Percentiles rank a stretch among this genome's conserved stretches.
Evolutionary conservation across 805 yeast genomes (phyloP).

Genomic region (Yarrowia yakushimensis): DNA sequence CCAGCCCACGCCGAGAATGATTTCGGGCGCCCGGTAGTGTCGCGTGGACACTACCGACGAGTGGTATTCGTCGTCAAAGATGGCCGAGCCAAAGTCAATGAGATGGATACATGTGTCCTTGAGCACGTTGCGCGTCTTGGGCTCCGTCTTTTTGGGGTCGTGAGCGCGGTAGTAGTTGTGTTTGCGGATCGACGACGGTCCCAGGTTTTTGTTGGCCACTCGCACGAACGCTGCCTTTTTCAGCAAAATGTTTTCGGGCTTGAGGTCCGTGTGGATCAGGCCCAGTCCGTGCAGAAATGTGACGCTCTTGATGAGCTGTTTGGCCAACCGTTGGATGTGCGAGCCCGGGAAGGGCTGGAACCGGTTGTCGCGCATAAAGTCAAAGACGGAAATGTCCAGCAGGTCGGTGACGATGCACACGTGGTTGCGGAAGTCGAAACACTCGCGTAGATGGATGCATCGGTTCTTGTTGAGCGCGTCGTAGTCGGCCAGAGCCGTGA

Average conservation of each 20-base stretch:
- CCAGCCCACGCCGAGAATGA: slow-evolving; percentile 94
- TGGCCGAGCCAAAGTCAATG: slow-evolving; percentile 96
- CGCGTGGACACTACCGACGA: slow-evolving; percentile 88
- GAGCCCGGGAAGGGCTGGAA: slow-evolving; percentile 91
- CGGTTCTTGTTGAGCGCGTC: slow-evolving; percentile 66
- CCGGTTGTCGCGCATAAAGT: slow-evolving; percentile 78
- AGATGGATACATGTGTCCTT: slow-evolving; percentile 78
- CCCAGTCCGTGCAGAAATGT: slow-evolving; percentile 86
- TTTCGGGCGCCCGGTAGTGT: slow-evolving; percentile 96
- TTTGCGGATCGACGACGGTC: slow-evolving; percentile 19
- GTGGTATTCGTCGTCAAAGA: slow-evolving; percentile 91
- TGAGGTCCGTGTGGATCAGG: slow-evolving; percentile 90
- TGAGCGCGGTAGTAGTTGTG: slow-evolving; percentile 17
- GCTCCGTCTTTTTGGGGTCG: slow-evolving; percentile 32
- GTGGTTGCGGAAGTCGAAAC: slow-evolving; percentile 89
- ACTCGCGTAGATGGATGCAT: slow-evolving; percentile 83
- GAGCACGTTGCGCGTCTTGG: slow-evolving; percentile 48
- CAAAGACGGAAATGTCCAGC: slow-evolving; percentile 79
- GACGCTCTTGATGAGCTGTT: slow-evolving; percentile 79
- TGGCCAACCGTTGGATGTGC: slow-evolving; percentile 84
- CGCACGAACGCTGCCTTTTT: slow-evolving; percentile 49
- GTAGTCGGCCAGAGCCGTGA: slow-evolving; percentile 65
- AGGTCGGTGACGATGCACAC: slow-evolving; percentile 91
- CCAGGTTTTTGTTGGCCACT: slow-evolving; percentile 33
- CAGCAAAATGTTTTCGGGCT: slow-evolving; percentile 89